Conservation (phyloP, 768 basidiomycete genomes). For the Termitomyces heimii region DNA sequence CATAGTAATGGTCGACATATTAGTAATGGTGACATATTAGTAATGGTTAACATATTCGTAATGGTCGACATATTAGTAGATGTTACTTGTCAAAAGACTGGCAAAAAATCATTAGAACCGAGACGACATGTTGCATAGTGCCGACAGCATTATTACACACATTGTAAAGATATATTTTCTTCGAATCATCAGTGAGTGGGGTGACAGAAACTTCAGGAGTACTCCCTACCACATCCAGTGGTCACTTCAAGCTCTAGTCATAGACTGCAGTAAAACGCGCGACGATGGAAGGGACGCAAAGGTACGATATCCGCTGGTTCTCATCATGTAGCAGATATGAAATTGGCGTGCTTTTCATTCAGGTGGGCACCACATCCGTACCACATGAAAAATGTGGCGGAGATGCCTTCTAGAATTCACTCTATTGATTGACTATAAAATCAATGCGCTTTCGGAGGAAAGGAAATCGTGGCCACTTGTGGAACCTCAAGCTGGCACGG, state of each 20-base stretch:
- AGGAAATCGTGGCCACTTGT: no score
- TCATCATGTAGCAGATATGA: background rate
- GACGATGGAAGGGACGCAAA: background rate
- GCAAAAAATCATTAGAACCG: background rate
- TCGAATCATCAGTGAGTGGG: background rate
- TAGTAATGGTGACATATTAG: no score
- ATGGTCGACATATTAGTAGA: background rate
- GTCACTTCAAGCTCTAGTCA: background rate
- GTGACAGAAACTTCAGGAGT: no score
- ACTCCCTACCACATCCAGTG: background rate
- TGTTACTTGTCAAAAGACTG: background rate
- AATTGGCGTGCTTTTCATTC: background rate
- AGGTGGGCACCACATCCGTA: background rate
- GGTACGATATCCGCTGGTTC: background rate
- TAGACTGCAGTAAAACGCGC: background rate
- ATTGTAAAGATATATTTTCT: background rate
- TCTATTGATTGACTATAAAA: no score
- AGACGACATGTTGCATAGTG: background rate
- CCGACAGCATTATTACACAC: background rate
- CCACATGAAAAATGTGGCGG: background rate
- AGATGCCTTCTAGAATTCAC: background rate
- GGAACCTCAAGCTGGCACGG: no score
- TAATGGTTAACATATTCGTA: no score
- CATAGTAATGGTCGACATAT: background rate
- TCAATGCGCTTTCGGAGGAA: no score